A percentile compares a stretch with the other conserved stretches of the same genome.
These are phyloP conservation scores for Begonia fuchsioides DNA, from an alignment of 306 rosid genomes.

Conservation along the genomic window DNA sequence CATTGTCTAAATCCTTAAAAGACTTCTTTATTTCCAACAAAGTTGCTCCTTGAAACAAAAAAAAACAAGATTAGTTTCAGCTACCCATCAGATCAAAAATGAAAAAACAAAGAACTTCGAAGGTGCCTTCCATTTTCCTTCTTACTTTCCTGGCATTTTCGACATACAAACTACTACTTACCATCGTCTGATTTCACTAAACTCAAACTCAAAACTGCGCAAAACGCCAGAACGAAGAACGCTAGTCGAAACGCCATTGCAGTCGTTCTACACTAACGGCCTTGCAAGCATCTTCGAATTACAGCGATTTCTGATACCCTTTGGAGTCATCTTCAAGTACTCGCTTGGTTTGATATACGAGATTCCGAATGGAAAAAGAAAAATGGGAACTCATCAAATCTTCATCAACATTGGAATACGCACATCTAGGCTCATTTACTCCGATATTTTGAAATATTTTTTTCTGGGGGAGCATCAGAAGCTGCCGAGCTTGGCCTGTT, in stretches of 20 bases:
- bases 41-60: slow-evolving; percentile 46
- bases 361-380: too few relatives aligned
- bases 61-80: slow-evolving; percentile 8
- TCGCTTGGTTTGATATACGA: too few relatives aligned
- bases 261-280: neutral
- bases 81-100: slow-evolving; percentile 1
- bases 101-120: slow-evolving; percentile 1
- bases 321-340: too few relatives aligned
- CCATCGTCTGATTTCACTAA: slow-evolving; percentile 64
- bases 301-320: neutral
- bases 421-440: neutral
- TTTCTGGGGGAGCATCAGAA: neutral
- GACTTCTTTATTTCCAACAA: slow-evolving; percentile 83
- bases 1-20: slow-evolving; percentile 78
- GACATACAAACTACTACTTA: slow-evolving; percentile 25
- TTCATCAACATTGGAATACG: too few relatives aligned
- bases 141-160: neutral
- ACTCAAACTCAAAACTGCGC: slow-evolving; percentile 25
- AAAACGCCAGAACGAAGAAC: slow-evolving; percentile 35
- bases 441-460: too few relatives aligned
- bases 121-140: neutral
- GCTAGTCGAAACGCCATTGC: slow-evolving; percentile 42
- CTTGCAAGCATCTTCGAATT: neutral
- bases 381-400: too few relatives aligned
- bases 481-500: slow-evolving; percentile 1